Conservation (phyloP, 495 filamentous ascomycete species). For the Penicillium diatomitis region DNA sequence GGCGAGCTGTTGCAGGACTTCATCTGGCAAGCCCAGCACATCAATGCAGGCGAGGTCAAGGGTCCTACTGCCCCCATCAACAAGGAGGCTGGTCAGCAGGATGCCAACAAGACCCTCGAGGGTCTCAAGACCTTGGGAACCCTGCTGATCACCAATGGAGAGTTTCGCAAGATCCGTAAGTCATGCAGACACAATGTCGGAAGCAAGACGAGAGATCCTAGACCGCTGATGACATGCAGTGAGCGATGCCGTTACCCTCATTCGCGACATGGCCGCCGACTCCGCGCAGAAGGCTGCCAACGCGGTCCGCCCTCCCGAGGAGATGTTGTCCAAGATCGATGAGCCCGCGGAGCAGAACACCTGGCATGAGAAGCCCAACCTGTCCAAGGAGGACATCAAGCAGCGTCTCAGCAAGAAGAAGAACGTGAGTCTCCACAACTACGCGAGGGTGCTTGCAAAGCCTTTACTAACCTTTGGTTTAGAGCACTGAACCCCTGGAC, state of each 20-base stretch:
- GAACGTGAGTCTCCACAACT: slow-evolving; percentile 25
- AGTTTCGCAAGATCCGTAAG: slow-evolving; percentile 89
- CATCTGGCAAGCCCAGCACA: slow-evolving; percentile 81
- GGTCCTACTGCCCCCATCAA: slow-evolving; percentile 57
- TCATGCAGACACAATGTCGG: slow-evolving; percentile 8
- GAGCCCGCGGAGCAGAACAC: slow-evolving; percentile 75
- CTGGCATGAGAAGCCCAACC: slow-evolving; percentile 84
- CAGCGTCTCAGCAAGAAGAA: slow-evolving; percentile 53
- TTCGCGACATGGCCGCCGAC: slow-evolving; percentile 87
- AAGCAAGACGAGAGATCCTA: slow-evolving; percentile 8
- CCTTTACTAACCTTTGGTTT: too few relatives aligned
- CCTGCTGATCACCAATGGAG: slow-evolving; percentile 87
- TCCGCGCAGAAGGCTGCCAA: slow-evolving; percentile 75
- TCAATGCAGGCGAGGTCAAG: slow-evolving; percentile 48
- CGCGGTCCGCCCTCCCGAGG: slow-evolving; percentile 67
- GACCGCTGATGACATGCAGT: slow-evolving; percentile 40
- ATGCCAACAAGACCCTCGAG: slow-evolving; percentile 70
- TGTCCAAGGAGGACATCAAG: slow-evolving; percentile 63
- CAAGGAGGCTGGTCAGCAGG: slow-evolving; percentile 67
- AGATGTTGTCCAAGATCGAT: slow-evolving; percentile 71
- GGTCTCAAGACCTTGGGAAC: slow-evolving; percentile 86
- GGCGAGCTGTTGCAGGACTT: slow-evolving; percentile 93
- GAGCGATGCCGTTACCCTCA: slow-evolving; percentile 71
- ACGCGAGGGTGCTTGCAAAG: too few relatives aligned
- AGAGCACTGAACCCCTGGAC: too few relatives aligned